Percentiles rank a stretch among this genome's conserved stretches.
phyloP scores from a whole-genome alignment of 129 eudicot species.

The Sambucus nigra region DNA sequence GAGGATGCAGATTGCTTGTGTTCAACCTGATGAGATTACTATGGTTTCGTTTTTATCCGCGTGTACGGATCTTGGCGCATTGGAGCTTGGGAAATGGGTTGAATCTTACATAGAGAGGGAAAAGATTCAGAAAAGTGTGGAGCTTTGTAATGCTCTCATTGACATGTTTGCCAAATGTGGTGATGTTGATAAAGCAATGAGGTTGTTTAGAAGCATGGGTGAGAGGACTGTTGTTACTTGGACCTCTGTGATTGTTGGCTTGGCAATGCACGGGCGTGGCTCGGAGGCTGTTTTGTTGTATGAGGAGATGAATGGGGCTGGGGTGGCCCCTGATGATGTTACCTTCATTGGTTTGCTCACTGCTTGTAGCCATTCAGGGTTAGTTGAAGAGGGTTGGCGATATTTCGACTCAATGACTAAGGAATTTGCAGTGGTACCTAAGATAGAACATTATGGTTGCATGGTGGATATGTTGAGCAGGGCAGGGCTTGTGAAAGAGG shows the following conservation, averaged over 20 bases:
- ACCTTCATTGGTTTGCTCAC: constrained; percentile 66
- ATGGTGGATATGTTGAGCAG: constrained; percentile 75
- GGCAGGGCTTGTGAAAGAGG: constrained; percentile 61
- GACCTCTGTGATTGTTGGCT: constrained; percentile 70
- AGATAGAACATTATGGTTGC: constrained; percentile 80
- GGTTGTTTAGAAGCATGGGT: constrained; percentile 36
- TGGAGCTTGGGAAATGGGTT: constrained; percentile 75
- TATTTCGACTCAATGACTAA: constrained; percentile 44
- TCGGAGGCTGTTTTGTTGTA: constrained; percentile 55
- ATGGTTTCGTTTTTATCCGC: constrained; percentile 64
- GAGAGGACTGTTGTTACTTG: constrained; percentile 51
- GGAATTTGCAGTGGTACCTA: constrained; percentile 40
- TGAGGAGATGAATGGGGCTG: constrained; percentile 39
- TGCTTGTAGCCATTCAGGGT: constrained; percentile 84
- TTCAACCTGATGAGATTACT: constrained; percentile 53
- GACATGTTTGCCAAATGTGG: constrained; percentile 88
- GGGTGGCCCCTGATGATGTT: constrained; percentile 57
- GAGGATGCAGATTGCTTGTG: constrained; percentile 55
- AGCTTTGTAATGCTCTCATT: constrained; percentile 57
- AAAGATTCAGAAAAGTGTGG: constrained; percentile 35
- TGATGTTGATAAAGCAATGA: constrained; percentile 53
- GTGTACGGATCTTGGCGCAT: constrained; percentile 64
- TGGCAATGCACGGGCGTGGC: constrained; percentile 84
- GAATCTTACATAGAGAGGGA: constrained; percentile 47
- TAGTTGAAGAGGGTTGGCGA: constrained; percentile 53